phyloP scores from a whole-genome alignment of 257 asterid species.

The Asclepias syriaca region DNA sequence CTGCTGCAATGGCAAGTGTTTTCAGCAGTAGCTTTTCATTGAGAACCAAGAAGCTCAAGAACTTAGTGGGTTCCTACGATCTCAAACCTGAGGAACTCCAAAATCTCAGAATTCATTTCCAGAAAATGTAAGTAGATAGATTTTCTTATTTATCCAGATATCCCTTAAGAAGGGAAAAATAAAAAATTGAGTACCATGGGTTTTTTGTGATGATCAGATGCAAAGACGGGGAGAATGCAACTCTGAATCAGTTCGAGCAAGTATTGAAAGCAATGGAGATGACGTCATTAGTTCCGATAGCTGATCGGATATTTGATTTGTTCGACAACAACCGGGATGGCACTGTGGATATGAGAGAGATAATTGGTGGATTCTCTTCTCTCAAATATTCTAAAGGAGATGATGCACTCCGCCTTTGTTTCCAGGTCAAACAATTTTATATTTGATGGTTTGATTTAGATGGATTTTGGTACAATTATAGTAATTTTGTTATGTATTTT shows the following conservation, averaged over 20 bases:
- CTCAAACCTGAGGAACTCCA: constrained; percentile 76
- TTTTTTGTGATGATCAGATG: constrained; percentile 36
- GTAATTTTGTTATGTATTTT: not conserved
- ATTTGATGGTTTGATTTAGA: too few species aligned
- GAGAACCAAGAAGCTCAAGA: constrained; percentile 66
- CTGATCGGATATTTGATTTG: constrained; percentile 67
- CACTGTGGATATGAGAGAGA: constrained; percentile 78
- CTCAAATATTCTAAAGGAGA: constrained; percentile 86
- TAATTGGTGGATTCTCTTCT: constrained; percentile 69
- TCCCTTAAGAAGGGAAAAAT: too few species aligned
- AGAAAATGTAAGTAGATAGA: constrained; percentile 44
- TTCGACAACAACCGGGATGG: constrained; percentile 82
- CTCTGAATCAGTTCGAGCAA: constrained; percentile 61
- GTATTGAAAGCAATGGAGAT: constrained; percentile 76
- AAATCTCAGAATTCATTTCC: constrained; percentile 58
- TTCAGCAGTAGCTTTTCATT: constrained; percentile 70
- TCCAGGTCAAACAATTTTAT: constrained; percentile 42
- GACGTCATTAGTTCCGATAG: constrained; percentile 58
- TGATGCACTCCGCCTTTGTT: constrained; percentile 79
- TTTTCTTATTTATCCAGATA: too few species aligned
- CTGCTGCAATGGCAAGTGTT: constrained; percentile 85
- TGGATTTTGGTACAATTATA: too few species aligned
- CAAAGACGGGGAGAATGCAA: constrained; percentile 58
- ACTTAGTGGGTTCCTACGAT: constrained; percentile 69
- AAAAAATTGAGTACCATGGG: too few species aligned